A percentile compares a stretch with the other conserved stretches of the same genome.
Conservation (phyloP, 805 yeast species). For the Clavispora asparagi region DNA sequence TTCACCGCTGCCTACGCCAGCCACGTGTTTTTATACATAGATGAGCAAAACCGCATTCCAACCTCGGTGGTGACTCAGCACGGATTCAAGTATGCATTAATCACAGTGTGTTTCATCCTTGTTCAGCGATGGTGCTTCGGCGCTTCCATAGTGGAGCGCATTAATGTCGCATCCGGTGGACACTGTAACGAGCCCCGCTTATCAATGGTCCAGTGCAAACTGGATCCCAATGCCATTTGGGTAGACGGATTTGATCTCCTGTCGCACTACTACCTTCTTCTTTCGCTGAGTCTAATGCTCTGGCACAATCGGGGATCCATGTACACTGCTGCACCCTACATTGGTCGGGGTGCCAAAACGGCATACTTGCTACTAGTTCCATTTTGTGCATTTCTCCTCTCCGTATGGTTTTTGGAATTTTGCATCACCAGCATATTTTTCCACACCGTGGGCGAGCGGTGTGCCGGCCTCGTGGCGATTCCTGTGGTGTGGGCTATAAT, state of each 20-base stretch:
- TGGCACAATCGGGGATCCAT: not conserved
- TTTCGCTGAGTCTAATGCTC: conserved; percentile 9
- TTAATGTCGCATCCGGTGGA: conserved; percentile 14
- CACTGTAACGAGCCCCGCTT: conserved; percentile 3
- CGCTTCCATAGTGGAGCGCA: conserved; percentile 26
- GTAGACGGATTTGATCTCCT: conserved; percentile 12
- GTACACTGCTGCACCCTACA: not conserved
- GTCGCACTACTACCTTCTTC: conserved; percentile 12
- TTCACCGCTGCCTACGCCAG: conserved; percentile 18
- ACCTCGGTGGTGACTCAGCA: conserved; percentile 4
- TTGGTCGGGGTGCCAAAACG: not conserved
- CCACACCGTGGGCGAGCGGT: conserved; percentile 11
- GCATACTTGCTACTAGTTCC: not conserved
- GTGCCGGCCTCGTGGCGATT: conserved; percentile 7
- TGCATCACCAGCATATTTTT: conserved; percentile 12
- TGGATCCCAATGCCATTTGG: conserved; percentile 5
- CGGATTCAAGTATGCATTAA: conserved; percentile 4
- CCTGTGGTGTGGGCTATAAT: not conserved
- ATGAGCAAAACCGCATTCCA: conserved; percentile 1
- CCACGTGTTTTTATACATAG: conserved; percentile 5
- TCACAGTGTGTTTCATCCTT: conserved; percentile 4
- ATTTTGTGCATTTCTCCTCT: conserved; percentile 1
- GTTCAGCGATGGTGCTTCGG: conserved; percentile 30
- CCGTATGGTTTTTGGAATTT: conserved; percentile 10
- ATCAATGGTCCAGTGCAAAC: conserved; percentile 3